Evolutionary conservation across 148 eudicot species (phyloP), one percentile per base, ranked within the genome.

Genomic region (Bassia scoparia): DNA sequence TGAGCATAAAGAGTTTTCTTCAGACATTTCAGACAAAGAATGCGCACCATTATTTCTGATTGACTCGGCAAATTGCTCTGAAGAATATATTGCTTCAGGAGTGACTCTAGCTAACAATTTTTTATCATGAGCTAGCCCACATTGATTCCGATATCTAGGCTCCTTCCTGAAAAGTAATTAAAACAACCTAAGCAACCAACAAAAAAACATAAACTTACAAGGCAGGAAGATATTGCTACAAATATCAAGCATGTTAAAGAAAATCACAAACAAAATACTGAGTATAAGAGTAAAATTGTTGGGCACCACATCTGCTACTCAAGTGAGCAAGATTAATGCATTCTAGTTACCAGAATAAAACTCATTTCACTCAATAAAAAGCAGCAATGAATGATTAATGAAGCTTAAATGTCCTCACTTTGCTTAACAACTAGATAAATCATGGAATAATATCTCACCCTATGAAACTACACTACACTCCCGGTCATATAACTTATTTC

Each of bases 101-200:
- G 35, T 48, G 9, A 77, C 70, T 63, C 74, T 77, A 62, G 72
- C 35, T 74, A 70, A 62, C 56, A 74, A 50, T 61, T 71, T 69
- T 71, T 72, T 55, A 48, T 59, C 67, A 38, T 61, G 63, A 43
- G 81, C 58, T 41, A 68, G 56, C 44, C 71, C 76, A 34, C 69
- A 56, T 48, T 61, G 70, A 73, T 75, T 66, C 50, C 58, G 76
- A 34, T 18, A 69, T 61, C 41, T 73, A 70, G 60, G 37, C 48
- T 78, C 83, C 76, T 74, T 73, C 91, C 96, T 92, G 91, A 72
- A 81, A 85, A 63, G 24, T 65, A 55, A 63, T 26, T 20, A 29
- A 63, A 71, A 67, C 31, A 46, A 72, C 35, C 50, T 74, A 60
- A 69, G 63, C 5, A 61, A 50, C 54, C 48, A 20, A 71, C 54